Base-by-base conservation (phyloP, 2,329 filamentous ascomycete species). In the Stagonosporopsis chrysanthemi region DNA sequence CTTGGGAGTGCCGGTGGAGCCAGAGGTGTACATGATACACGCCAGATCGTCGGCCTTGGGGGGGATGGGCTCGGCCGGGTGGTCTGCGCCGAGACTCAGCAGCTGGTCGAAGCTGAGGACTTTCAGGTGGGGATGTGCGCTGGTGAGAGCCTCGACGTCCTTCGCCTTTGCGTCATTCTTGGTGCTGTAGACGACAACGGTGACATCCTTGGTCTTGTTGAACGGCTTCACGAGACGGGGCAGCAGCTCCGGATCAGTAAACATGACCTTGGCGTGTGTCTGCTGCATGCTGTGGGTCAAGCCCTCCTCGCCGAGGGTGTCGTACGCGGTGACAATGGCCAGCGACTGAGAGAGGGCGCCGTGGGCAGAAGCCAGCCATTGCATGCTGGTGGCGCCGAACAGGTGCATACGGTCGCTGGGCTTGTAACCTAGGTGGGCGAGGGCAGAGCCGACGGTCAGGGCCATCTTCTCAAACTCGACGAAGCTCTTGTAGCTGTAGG, bases 311-410 rank as follows among this genome's bases (percentile, higher is more conserved):
- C 93, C 93, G 41, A 97, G 88, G 28, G 92, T 96, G 77, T 97
- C 93, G 78, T 97, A 97, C 47, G 93, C 92, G 42, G 94, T 98
- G 47, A 97, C 94, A 65, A 97, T 93, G 57, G 91, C 87, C 75
- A 97, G 87, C 41, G 91, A 93, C 78, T 98, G 94, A 15, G 92
- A 93, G 19, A 88, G 79, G 53, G 86, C 89, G 81, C 84, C 86
- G 75, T 96, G 91, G 43, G 93, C 90, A 69, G 90, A 86, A 52
- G 88, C 86, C 63, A 97, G 84, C 94, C 94, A 98, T 79, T 91
- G 86, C 48, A 87, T 84, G 75, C 90, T 92, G 59, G 68, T 96
- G n/a, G 89, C 86, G 44, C 89, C 92, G 73, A 92, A 96, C 53
- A 96, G 82, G 75, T 96, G 91, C 66, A 96, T 75, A 69, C 85